Evolutionary conservation across 768 basidiomycete species (phyloP).

Genomic region (Leccinum olivaceopallidum): DNA sequence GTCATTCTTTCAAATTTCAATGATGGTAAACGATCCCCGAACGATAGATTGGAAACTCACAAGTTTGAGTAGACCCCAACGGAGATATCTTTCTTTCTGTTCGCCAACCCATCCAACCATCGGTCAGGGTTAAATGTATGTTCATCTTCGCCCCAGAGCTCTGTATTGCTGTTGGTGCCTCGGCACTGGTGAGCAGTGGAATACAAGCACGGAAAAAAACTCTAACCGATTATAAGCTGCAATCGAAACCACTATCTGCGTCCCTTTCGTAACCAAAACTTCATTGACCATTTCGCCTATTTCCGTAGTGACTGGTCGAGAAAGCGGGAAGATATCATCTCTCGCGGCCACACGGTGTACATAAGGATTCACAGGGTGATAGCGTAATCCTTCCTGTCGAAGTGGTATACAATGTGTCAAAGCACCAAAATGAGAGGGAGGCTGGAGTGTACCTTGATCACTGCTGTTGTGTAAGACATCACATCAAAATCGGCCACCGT

Average conservation of each 20-base stretch:
- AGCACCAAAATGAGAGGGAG: constrained; percentile 24
- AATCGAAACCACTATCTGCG: constrained; percentile 45
- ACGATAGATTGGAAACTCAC: constrained; percentile 12
- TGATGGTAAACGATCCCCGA: background rate
- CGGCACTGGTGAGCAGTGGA: background rate
- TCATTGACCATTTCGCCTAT: constrained; percentile 44
- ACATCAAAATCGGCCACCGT: constrained; percentile 45
- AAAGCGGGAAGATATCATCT: constrained; percentile 62
- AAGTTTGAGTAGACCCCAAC: constrained; percentile 32
- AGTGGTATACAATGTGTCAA: background rate
- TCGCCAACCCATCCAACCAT: constrained; percentile 24
- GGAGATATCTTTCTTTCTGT: constrained; percentile 19
- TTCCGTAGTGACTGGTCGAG: constrained; percentile 47
- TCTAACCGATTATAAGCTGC: constrained; percentile 55
- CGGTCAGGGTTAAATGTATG: constrained; percentile 33
- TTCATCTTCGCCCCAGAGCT: constrained; percentile 35
- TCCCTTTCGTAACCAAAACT: constrained; percentile 51
- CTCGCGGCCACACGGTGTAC: constrained; percentile 47
- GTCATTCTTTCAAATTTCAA: constrained; percentile 9
- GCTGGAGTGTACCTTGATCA: constrained; percentile 30
- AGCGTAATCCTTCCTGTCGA: constrained; percentile 46
- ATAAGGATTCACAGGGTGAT: constrained; percentile 50
- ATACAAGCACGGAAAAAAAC: background rate
- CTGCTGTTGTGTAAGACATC: constrained; percentile 47
- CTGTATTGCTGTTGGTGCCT: constrained; percentile 20